A percentile compares a stretch with the other conserved stretches of the same genome.
phyloP scores from a whole-genome alignment of 345 rosid genomes.

The Populus alba region DNA sequence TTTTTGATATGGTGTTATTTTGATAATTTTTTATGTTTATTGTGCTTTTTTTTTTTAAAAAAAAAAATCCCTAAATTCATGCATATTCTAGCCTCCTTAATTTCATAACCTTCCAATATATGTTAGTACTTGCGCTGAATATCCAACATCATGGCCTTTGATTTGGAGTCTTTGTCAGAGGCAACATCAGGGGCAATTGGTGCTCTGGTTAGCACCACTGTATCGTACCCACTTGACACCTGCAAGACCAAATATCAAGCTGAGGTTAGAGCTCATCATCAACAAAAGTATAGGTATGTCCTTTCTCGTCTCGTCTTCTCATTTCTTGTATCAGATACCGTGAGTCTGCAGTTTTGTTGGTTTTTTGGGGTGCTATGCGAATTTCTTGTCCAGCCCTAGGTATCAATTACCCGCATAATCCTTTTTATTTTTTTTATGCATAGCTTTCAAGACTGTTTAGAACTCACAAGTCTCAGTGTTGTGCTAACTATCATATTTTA shows the following conservation, averaged over 20 bases:
- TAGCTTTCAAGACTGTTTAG: too few species aligned
- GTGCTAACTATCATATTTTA: neutral
- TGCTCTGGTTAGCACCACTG: conserved; percentile 28
- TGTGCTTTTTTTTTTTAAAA: too few species aligned
- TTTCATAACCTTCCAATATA: too few species aligned
- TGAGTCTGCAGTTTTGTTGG: neutral
- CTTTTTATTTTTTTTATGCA: too few species aligned
- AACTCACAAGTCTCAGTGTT: too few species aligned
- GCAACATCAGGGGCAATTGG: conserved; percentile 32
- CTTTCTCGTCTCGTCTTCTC: neutral
- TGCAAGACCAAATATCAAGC: conserved; percentile 35
- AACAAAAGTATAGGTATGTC: conserved; percentile 26
- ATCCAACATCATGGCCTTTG: conserved; percentile 16
- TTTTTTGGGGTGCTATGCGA: neutral
- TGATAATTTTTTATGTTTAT: too few species aligned
- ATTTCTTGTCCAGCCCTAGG: too few species aligned
- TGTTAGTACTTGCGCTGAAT: neutral
- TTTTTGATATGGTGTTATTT: too few species aligned
- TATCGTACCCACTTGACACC: conserved; percentile 30
- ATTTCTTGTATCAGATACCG: too few species aligned
- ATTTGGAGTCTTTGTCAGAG: conserved; percentile 25
- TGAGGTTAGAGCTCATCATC: conserved; percentile 23
- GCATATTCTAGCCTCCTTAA: neutral
- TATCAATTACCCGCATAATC: too few species aligned
- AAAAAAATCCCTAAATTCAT: neutral